Conservation (phyloP, 2,329 filamentous ascomycete genomes). For the Seiridium cupressi region DNA sequence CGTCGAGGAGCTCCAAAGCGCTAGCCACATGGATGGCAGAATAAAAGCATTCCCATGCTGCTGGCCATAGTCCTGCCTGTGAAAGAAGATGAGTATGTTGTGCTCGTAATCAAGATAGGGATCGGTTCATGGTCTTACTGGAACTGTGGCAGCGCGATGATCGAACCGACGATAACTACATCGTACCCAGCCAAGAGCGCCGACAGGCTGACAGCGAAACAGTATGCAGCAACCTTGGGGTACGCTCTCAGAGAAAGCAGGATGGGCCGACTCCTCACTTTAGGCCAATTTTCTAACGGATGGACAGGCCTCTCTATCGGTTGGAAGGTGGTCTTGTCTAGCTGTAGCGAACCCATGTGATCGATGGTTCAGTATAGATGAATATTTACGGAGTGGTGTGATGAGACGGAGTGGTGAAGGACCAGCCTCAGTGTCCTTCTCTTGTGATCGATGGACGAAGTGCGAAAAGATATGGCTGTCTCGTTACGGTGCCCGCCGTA, state of each 20-base stretch:
- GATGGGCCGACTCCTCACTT: neutral
- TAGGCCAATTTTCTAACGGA: neutral
- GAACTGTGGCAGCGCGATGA: conserved; percentile 6
- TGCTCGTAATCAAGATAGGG: conserved; percentile 14
- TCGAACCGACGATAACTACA: conserved; percentile 9
- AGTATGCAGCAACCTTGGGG: conserved; percentile 9
- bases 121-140: conserved; percentile 24
- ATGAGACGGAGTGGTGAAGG: neutral
- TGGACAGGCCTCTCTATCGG: neutral
- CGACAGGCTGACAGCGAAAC: conserved; percentile 7
- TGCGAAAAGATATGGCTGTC: no score
- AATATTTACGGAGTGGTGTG: neutral
- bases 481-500: no score
- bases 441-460: no score
- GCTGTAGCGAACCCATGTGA: neutral
- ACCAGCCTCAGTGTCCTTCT: neutral
- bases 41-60: conserved; percentile 15
- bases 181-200: conserved; percentile 12
- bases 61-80: neutral
- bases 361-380: neutral
- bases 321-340: neutral
- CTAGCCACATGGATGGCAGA: conserved; percentile 41
- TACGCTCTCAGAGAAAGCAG: neutral
- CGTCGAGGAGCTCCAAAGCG: conserved; percentile 40
- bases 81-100: neutral